Conservation (phyloP, 2,329 filamentous ascomycete species). For the Sporothrix brunneoviolacea region DNA sequence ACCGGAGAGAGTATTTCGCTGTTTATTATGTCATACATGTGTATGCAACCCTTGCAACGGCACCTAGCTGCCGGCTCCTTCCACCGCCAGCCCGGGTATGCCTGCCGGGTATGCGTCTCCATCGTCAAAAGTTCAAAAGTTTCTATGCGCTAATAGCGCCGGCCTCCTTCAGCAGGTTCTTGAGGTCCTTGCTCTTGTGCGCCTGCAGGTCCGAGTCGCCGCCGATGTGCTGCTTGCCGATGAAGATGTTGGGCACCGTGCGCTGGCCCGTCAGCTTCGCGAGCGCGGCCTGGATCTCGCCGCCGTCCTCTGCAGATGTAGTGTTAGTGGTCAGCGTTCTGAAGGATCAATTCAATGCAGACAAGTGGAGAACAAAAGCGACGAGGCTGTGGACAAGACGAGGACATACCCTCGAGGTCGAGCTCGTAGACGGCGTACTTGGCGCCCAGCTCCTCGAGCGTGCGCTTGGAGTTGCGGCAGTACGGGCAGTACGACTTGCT, state of each 20-base stretch:
- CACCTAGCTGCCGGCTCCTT: too few relatives aligned
- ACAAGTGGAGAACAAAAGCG: not conserved
- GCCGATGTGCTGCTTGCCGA: conserved; percentile 83
- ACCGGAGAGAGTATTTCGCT: too few relatives aligned
- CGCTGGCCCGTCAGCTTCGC: conserved; percentile 72
- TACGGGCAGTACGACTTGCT: conserved; percentile 96
- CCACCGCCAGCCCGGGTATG: too few relatives aligned
- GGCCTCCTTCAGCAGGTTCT: conserved; percentile 35
- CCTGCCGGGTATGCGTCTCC: not conserved
- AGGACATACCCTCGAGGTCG: conserved; percentile 74
- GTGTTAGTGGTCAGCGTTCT: conserved; percentile 19
- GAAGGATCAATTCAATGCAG: not conserved
- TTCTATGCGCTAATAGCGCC: conserved; percentile 26
- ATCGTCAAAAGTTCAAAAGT: too few relatives aligned
- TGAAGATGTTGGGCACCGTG: conserved; percentile 95
- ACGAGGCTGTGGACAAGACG: too few relatives aligned
- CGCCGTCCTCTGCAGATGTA: conserved; percentile 63
- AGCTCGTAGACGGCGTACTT: conserved; percentile 68
- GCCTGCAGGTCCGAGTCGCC: conserved; percentile 86
- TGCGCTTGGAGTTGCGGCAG: conserved; percentile 71
- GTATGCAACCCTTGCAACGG: too few relatives aligned
- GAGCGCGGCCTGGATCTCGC: conserved; percentile 76
- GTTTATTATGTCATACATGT: too few relatives aligned
- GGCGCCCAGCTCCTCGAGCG: conserved; percentile 62
- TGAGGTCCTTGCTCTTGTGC: conserved; percentile 53